A percentile compares a stretch with the other conserved stretches of the same genome.
Conservation (phyloP, 2,329 filamentous ascomycete species). For the Westerdykella sp. region DNA sequence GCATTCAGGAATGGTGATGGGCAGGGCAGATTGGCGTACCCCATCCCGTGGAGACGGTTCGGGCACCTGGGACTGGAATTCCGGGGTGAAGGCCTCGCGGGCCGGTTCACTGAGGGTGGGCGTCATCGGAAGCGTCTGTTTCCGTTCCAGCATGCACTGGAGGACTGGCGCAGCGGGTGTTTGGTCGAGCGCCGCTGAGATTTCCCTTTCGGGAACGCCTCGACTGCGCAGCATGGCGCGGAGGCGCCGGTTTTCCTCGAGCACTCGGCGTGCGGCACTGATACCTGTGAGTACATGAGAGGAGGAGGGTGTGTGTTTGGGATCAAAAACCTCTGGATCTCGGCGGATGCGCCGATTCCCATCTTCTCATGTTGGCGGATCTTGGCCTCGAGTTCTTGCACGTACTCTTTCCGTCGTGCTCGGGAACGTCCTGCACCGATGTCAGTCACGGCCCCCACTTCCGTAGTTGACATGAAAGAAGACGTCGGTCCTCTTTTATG, state of each 20-base stretch:
- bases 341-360: constrained; percentile 62
- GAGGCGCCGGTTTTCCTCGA: constrained; percentile 62
- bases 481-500: too few relatives aligned
- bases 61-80: too few relatives aligned
- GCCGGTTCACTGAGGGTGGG: too few relatives aligned
- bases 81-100: too few relatives aligned
- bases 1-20: constrained; percentile 22
- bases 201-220: constrained; percentile 53
- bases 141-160: constrained; percentile 27
- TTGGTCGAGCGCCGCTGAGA: constrained; percentile 35
- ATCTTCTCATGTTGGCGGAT: constrained; percentile 57
- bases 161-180: constrained; percentile 23
- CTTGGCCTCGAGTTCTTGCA: constrained; percentile 62
- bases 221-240: constrained; percentile 53
- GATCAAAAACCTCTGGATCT: constrained; percentile 51
- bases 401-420: constrained; percentile 66
- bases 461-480: too few relatives aligned
- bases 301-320: too few relatives aligned
- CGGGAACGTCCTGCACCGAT: constrained; percentile 54
- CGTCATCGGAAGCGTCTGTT: background rate
- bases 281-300: too few relatives aligned
- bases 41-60: too few relatives aligned
- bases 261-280: constrained; percentile 58
- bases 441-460: too few relatives aligned
- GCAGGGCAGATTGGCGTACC: background rate